These are phyloP conservation scores for Paxillus involutus DNA, from an alignment of 768 basidiomycete species.

Conservation along the genomic window DNA sequence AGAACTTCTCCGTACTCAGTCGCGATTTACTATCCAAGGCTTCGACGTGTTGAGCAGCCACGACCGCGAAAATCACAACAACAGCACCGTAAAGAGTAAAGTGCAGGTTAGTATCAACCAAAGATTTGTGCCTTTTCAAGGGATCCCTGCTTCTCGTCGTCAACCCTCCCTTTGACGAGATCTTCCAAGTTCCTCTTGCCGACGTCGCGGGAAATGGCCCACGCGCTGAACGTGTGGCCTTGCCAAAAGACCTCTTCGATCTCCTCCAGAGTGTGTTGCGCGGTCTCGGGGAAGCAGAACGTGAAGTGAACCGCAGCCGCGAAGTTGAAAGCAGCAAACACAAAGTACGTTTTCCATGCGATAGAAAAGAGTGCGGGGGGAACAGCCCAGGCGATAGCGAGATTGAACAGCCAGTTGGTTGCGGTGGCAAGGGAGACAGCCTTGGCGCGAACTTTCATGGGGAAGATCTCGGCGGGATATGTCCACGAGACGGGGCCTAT, in stretches of 20 bases:
- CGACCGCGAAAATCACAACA: too few species aligned
- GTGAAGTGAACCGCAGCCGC: constrained; percentile 68
- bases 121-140: constrained; percentile 3
- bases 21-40: too few species aligned
- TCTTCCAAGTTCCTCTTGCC: constrained; percentile 49
- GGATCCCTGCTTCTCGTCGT: constrained; percentile 6
- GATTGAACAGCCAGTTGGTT: constrained; percentile 69
- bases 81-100: not conserved
- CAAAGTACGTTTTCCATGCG: constrained; percentile 76
- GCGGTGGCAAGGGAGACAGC: constrained; percentile 45
- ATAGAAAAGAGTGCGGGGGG: constrained; percentile 68
- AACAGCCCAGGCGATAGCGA: constrained; percentile 72
- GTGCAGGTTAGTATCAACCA: not conserved
- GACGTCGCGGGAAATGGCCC: constrained; percentile 61
- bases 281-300: constrained; percentile 83
- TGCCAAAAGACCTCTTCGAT: constrained; percentile 75
- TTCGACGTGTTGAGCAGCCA: too few species aligned
- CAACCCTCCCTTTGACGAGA: constrained; percentile 30
- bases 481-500: constrained; percentile 80
- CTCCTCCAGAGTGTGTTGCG: constrained; percentile 72
- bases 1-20: too few species aligned
- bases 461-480: constrained; percentile 73
- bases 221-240: constrained; percentile 69
- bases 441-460: constrained; percentile 66
- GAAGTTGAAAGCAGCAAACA: constrained; percentile 77